Conservation (phyloP, 139 green algal species). For the Zygnema cylindricum region DNA sequence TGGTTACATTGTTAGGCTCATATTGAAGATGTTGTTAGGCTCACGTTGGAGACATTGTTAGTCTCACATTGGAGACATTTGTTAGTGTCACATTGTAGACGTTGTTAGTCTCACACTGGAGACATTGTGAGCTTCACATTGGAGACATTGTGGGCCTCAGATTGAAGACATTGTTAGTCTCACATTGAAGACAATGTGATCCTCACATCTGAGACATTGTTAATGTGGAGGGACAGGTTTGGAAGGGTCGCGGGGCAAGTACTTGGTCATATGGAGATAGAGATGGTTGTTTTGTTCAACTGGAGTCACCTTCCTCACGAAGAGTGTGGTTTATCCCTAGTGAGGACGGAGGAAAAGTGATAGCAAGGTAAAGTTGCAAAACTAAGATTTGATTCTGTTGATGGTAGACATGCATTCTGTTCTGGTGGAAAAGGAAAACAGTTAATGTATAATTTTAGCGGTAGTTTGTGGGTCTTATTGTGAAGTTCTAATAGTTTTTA, state of each 20-base stretch:
- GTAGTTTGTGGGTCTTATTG: too few relatives aligned
- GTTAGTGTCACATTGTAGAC: too few relatives aligned
- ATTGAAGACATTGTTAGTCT: too few relatives aligned
- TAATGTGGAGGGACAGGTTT: conserved; percentile 25
- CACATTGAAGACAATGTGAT: not conserved
- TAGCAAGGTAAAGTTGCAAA: not conserved
- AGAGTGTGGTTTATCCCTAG: conserved; percentile 29
- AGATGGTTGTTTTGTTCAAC: conserved; percentile 38
- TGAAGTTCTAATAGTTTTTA: not conserved
- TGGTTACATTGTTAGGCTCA: too few relatives aligned
- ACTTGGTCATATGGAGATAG: not conserved
- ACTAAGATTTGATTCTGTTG: too few relatives aligned
- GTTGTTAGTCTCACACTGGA: too few relatives aligned
- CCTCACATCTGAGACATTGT: not conserved
- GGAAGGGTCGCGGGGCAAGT: conserved; percentile 11
- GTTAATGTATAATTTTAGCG: not conserved
- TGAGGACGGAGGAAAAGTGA: not conserved
- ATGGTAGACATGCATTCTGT: too few relatives aligned
- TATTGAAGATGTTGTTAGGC: too few relatives aligned
- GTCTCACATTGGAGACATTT: too few relatives aligned
- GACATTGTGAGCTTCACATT: too few relatives aligned
- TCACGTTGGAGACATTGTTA: too few relatives aligned
- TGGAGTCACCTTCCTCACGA: conserved; percentile 1
- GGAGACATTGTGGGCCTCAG: not conserved
- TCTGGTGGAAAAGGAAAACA: too few relatives aligned